Evolutionary conservation across 495 filamentous ascomycete genomes (phyloP), one percentile per base, ranked within the genome.

Genomic region (Annulohypoxylon nitens): DNA sequence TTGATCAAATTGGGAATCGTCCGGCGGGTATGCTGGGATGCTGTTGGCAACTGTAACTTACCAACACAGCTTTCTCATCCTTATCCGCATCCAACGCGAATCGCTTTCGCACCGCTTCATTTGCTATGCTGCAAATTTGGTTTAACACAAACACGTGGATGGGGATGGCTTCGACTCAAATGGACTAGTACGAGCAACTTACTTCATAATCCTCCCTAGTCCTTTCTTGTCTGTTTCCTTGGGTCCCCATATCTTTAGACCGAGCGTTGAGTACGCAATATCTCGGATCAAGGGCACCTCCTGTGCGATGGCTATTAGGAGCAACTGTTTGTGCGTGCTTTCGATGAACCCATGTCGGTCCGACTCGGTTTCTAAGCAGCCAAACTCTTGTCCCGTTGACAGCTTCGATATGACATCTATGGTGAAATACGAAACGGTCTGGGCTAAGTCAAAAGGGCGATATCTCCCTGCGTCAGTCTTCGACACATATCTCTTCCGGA

Each of bases 341-440:
- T 85, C 78, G 48, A 89, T 85, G 7, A 91, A 82, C 25, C 85
- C 83, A 41, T 84, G 82, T 34, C 88, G 81, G 73, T 93, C 91
- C 5, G 81, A 78, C 30, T 88, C 89, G 60, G 82, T 82, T 47
- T 86, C 82, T 2, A 92, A 80, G 72, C 88, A 91, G 12, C 90
- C 90, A 20, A 92, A 84, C 0, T 89, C 83, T 36, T 85, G 79
- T 11, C 90, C 89, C 74, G 90, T 90, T 8, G 86, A 88, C 37
- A 92, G 81, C 69, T 91, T 87, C 10, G 86, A 87, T 63, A 93
- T 89, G 1, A 89, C 83, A 70, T 93, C 91, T 70, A 91, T 87
- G 5, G 88, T 87, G 75, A 88, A 86, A 61, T 75, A 81, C 51
- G 76, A 72, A 69, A 83, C 80, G 83, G 86, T 88, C 72, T 80